Evolutionary conservation across 192 early-diverging fungal species (phyloP).

Genomic region (Funneliformis mosseae): DNA sequence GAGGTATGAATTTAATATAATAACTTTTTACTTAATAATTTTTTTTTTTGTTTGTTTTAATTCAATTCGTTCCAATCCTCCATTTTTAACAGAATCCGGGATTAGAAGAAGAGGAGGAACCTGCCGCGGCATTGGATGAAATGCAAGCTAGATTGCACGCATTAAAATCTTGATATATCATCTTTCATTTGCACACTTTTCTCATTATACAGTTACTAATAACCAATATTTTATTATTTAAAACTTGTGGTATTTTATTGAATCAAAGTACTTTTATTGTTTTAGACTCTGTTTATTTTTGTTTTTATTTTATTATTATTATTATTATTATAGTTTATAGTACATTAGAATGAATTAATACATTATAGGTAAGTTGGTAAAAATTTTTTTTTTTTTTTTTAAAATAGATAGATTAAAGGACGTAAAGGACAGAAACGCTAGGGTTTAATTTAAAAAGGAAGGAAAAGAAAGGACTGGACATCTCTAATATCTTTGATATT

Average conservation of each 20-base stretch:
- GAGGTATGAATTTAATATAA: conserved; percentile 38
- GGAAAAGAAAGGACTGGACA: too few species aligned
- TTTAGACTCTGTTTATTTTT: neutral
- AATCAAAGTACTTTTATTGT: neutral
- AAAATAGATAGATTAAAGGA: too few species aligned
- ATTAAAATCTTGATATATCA: conserved; percentile 56
- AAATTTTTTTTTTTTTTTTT: neutral
- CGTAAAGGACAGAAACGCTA: too few species aligned
- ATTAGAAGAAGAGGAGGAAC: conserved; percentile 63
- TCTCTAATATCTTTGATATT: too few species aligned
- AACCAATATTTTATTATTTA: too few species aligned
- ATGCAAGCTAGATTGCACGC: conserved; percentile 89
- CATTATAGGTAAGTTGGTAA: neutral
- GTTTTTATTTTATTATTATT: neutral
- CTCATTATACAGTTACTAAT: neutral
- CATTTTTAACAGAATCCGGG: conserved; percentile 38
- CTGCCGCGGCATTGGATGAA: conserved; percentile 75
- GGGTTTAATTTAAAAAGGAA: too few species aligned
- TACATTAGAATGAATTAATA: neutral
- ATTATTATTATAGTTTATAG: neutral
- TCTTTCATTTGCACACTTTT: neutral
- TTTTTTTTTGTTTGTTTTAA: neutral
- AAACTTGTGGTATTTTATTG: too few species aligned
- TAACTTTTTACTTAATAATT: neutral
- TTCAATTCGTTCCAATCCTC: conserved; percentile 4